phyloP scores from a whole-genome alignment of 495 filamentous ascomycete genomes.

The Xylaria sp. region DNA sequence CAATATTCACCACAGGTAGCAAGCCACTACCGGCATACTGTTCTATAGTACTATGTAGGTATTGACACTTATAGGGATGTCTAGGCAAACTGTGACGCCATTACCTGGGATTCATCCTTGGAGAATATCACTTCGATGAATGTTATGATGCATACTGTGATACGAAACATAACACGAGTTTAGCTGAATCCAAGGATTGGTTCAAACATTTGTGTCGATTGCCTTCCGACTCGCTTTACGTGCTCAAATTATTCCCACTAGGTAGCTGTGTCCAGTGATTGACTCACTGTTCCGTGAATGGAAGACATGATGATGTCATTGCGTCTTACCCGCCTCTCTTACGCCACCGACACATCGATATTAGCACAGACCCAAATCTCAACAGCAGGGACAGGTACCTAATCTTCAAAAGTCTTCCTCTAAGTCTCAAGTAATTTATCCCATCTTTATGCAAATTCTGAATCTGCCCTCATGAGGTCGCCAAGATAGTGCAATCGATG shows the following conservation, averaged over 20 bases:
- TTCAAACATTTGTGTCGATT: neutral
- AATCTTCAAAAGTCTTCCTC: neutral
- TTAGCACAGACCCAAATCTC: neutral
- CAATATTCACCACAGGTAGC: neutral
- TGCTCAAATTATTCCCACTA: neutral
- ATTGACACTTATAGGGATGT: neutral
- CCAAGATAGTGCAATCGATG: neutral
- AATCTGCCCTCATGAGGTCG: neutral
- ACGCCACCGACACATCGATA: neutral
- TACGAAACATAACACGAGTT: neutral
- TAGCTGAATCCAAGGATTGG: neutral
- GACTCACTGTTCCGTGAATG: neutral
- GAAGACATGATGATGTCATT: constrained; percentile 7
- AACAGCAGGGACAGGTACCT: neutral
- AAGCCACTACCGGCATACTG: neutral
- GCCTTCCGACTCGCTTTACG: neutral
- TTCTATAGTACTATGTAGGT: neutral
- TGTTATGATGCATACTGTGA: constrained; percentile 1
- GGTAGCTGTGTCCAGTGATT: neutral
- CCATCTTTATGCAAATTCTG: too few species aligned
- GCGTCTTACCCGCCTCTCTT: neutral
- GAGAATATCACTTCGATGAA: neutral
- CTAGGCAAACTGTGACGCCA: constrained; percentile 14
- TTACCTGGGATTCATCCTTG: neutral
- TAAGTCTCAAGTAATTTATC: too few species aligned